Evolutionary conservation across 805 yeast genomes (phyloP).

Genomic region (Kazachstania kunashirensis): DNA sequence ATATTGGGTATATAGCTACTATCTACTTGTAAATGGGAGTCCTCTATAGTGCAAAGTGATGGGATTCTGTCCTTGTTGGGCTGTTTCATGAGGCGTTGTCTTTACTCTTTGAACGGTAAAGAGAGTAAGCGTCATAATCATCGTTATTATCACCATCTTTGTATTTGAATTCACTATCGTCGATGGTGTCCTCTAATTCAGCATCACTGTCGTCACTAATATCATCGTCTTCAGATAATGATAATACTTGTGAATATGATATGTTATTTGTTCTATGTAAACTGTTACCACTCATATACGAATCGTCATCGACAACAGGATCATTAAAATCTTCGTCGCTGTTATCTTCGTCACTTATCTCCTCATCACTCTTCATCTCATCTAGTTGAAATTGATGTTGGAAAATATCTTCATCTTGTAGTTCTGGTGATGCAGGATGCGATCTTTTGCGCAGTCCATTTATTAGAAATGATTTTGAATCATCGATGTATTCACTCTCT

Average conservation of each 20-base stretch:
- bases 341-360: too few relatives aligned
- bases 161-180: conserved; percentile 2
- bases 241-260: conserved; percentile 14
- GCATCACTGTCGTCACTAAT: conserved; percentile 10
- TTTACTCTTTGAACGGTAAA: conserved; percentile 27
- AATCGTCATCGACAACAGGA: neutral
- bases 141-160: conserved; percentile 22
- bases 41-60: too few relatives aligned
- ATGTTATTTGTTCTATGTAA: conserved; percentile 10
- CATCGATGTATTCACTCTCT: neutral
- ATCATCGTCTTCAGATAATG: conserved; percentile 10
- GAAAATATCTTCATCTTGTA: conserved; percentile 24
- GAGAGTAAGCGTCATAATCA: conserved; percentile 26
- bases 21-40: too few relatives aligned
- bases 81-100: conserved; percentile 28
- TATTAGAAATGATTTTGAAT: conserved; percentile 7
- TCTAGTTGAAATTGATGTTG: conserved; percentile 37
- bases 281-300: neutral
- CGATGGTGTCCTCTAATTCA: conserved; percentile 9
- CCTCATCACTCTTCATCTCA: conserved; percentile 32
- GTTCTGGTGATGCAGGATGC: conserved; percentile 10
- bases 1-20: too few relatives aligned
- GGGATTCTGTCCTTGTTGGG: too few relatives aligned
- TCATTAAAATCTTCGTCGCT: too few relatives aligned
- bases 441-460: conserved; percentile 10